Percentiles rank a stretch among this genome's conserved stretches.
These are phyloP conservation scores for Pseudoperonospora humuli DNA, from an alignment of 352 stramenopile species.

Conservation along the genomic window DNA sequence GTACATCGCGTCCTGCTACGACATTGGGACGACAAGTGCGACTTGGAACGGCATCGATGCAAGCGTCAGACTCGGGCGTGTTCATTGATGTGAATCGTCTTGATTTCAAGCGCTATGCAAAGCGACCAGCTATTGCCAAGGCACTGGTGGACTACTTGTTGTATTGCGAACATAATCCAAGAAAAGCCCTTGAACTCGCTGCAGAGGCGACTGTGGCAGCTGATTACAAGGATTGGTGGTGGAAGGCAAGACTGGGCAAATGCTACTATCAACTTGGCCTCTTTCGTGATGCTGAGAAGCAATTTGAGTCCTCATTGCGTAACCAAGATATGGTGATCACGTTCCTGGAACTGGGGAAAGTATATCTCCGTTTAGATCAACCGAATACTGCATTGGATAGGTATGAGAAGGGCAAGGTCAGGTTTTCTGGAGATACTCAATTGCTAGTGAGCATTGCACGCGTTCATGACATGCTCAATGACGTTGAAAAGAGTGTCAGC, in stretches of 20 bases:
- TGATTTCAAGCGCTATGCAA: slow-evolving; percentile 87
- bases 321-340: slow-evolving; percentile 88
- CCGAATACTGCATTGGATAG: slow-evolving; percentile 88
- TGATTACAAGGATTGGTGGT: slow-evolving; percentile 93
- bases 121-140: slow-evolving; percentile 79
- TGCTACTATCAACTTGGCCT: slow-evolving; percentile 93
- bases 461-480: slow-evolving; percentile 91
- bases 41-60: slow-evolving; percentile 89
- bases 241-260: slow-evolving; percentile 90
- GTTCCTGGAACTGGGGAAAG: slow-evolving; percentile 89
- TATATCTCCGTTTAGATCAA: too few species aligned
- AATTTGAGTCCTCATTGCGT: slow-evolving; percentile 85
- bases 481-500: slow-evolving; percentile 64
- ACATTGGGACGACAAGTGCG: slow-evolving; percentile 86
- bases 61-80: too few species aligned
- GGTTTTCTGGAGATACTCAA: slow-evolving; percentile 72
- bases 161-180: slow-evolving; percentile 89
- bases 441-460: slow-evolving; percentile 82
- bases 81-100: slow-evolving; percentile 90
- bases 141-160: slow-evolving; percentile 88
- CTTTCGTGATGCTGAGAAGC: slow-evolving; percentile 89
- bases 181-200: slow-evolving; percentile 87
- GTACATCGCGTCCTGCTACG: slow-evolving; percentile 81
- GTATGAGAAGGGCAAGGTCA: slow-evolving; percentile 59
- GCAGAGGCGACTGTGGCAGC: slow-evolving; percentile 82